Conservation (phyloP, 345 rosid genomes). For the Populus deltoides region DNA sequence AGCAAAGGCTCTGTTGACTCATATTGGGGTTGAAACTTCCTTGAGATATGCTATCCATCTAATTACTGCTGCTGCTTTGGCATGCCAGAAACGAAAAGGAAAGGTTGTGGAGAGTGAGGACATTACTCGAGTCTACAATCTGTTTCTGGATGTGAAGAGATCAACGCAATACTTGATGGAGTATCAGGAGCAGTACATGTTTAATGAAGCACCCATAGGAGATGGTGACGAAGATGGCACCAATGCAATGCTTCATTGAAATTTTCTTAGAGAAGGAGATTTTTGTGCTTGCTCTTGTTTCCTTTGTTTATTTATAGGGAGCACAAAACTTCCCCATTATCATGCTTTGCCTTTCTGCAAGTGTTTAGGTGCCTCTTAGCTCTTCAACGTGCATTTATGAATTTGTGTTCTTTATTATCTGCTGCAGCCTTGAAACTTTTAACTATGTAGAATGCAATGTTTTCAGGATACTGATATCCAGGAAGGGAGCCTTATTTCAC, state of each 20-base stretch:
- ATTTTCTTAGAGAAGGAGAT: not conserved
- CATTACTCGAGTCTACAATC: slow-evolving; percentile 60
- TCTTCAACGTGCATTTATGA: not conserved
- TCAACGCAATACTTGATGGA: slow-evolving; percentile 91
- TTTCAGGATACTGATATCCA: not conserved
- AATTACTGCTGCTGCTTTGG: slow-evolving; percentile 73
- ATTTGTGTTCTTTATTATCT: not conserved
- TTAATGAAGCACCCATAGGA: slow-evolving; percentile 48
- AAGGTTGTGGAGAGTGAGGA: slow-evolving; percentile 75
- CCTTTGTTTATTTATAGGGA: not conserved
- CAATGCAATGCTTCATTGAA: slow-evolving; percentile 48
- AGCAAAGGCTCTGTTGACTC: slow-evolving; percentile 70
- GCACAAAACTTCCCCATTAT: not conserved
- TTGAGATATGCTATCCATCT: slow-evolving; percentile 90
- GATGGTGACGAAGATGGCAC: slow-evolving; percentile 45
- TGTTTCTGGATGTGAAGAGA: slow-evolving; percentile 90
- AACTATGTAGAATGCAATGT: not conserved
- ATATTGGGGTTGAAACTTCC: slow-evolving; percentile 82
- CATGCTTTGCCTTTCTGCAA: not conserved
- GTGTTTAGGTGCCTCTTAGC: not conserved
- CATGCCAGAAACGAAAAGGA: slow-evolving; percentile 80
- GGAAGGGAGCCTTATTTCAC: not conserved
- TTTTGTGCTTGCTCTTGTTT: not conserved
- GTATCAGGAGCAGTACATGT: slow-evolving; percentile 85
- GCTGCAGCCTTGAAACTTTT: not conserved